A percentile compares a stretch with the other conserved stretches of the same genome.
phyloP scores from a whole-genome alignment of 805 yeast species.

The Lachancea sp. region DNA sequence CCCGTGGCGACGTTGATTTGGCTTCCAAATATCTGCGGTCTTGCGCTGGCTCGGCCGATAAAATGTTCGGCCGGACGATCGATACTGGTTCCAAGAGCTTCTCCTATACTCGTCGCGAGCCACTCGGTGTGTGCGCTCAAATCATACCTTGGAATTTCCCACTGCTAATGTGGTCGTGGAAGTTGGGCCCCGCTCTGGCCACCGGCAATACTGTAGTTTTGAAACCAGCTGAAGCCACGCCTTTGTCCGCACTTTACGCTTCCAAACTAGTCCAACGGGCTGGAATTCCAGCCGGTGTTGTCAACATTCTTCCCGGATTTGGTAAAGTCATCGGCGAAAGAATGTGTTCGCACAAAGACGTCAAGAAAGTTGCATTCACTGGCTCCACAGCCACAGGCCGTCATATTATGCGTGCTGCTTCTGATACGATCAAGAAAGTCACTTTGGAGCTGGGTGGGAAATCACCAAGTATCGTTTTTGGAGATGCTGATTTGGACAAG shows the following conservation, averaged over 20 bases:
- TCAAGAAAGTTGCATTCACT: conserved; percentile 79
- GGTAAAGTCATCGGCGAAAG: conserved; percentile 73
- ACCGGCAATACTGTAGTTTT: conserved; percentile 84
- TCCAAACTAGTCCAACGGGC: conserved; percentile 68
- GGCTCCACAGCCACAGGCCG: conserved; percentile 84
- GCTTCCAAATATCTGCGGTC: conserved; percentile 69
- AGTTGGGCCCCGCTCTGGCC: conserved; percentile 86
- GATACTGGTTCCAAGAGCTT: conserved; percentile 61
- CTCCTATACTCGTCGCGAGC: conserved; percentile 67
- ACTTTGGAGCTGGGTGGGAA: conserved; percentile 87
- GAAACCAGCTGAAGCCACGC: conserved; percentile 90
- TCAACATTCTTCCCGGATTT: conserved; percentile 80
- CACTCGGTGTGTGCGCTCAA: conserved; percentile 90
- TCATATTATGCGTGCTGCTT: conserved; percentile 64
- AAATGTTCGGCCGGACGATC: conserved; percentile 50
- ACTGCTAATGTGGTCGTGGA: conserved; percentile 89
- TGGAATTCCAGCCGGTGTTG: conserved; percentile 87
- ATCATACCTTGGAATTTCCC: conserved; percentile 98
- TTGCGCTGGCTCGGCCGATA: conserved; percentile 79
- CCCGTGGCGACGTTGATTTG: conserved; percentile 70
- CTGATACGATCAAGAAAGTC: conserved; percentile 69
- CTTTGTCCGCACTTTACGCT: conserved; percentile 76
- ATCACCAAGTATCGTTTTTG: conserved; percentile 78
- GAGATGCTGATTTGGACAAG: conserved; percentile 61
- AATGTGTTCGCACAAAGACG: conserved; percentile 59